Evolutionary conservation across 495 filamentous ascomycete species (phyloP).

Genomic region (Friedmanniomyces simplex): DNA sequence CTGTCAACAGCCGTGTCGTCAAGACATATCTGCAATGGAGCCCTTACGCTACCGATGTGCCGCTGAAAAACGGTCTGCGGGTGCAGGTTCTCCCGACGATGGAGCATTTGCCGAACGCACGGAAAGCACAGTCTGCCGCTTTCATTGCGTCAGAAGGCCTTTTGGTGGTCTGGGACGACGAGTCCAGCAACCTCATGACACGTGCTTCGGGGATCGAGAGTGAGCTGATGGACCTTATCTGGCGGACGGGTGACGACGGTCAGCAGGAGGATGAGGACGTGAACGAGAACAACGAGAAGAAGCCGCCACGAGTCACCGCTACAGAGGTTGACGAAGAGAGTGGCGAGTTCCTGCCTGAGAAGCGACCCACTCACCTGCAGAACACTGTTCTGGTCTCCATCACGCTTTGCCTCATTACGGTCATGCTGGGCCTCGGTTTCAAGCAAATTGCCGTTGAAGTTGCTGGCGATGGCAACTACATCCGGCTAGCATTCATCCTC

Average conservation of each 20-base stretch:
- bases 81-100: constrained; percentile 64
- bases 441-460: constrained; percentile 57
- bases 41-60: constrained; percentile 62
- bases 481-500: constrained; percentile 50
- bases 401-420: constrained; percentile 51
- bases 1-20: constrained; percentile 64
- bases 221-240: constrained; percentile 55
- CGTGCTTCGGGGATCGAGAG: constrained; percentile 59
- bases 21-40: constrained; percentile 63
- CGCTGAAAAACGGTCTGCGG: constrained; percentile 59
- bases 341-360: constrained; percentile 51
- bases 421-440: constrained; percentile 56
- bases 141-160: constrained; percentile 59
- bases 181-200: constrained; percentile 54
- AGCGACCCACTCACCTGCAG: constrained; percentile 52
- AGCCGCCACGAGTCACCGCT: constrained; percentile 24
- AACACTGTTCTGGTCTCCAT: constrained; percentile 57
- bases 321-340: constrained; percentile 61
- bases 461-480: constrained; percentile 49
- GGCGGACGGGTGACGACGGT: constrained; percentile 43
- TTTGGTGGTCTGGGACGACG: constrained; percentile 68
- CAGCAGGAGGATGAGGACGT: constrained; percentile 28
- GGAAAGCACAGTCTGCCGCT: constrained; percentile 67
- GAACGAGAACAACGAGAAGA: constrained; percentile 36
- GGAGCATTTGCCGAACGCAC: constrained; percentile 51